These are phyloP conservation scores for Clonostachys rhizophaga DNA, from an alignment of 2,329 filamentous ascomycete genomes.

Conservation along the genomic window DNA sequence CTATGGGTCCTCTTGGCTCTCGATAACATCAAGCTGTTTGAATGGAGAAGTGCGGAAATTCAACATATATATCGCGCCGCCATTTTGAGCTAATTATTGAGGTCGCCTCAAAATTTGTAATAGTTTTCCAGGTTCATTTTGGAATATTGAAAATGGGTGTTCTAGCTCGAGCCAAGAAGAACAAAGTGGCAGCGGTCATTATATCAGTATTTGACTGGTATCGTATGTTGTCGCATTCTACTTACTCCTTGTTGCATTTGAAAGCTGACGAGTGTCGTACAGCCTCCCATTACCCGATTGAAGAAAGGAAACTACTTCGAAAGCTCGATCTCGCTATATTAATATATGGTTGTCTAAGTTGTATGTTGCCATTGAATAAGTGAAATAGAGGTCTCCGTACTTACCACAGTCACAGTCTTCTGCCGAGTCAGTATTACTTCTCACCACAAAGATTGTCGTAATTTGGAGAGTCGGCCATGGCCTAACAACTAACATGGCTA, in stretches of 20 bases:
- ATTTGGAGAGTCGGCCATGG: background rate
- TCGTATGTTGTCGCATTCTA: constrained; percentile 7
- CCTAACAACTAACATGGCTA: background rate
- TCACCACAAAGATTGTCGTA: background rate
- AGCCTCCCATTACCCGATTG: constrained; percentile 15
- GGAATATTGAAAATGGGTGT: constrained; percentile 2
- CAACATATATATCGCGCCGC: too few relatives aligned
- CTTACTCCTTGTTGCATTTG: background rate
- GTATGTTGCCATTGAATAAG: constrained; percentile 6
- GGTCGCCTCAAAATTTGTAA: too few relatives aligned
- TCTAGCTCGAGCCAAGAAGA: constrained; percentile 8
- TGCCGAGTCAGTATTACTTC: constrained; percentile 3
- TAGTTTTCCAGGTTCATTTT: too few relatives aligned
- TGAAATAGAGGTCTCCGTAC: background rate
- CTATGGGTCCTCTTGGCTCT: too few relatives aligned
- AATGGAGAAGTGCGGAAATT: too few relatives aligned
- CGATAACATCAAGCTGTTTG: too few relatives aligned
- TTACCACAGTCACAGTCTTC: constrained; percentile 2
- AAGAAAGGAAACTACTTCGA: constrained; percentile 14
- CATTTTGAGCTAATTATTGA: too few relatives aligned
- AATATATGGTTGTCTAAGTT: constrained; percentile 13
- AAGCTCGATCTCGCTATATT: constrained; percentile 17
- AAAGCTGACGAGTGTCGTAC: background rate
- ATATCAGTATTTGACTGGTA: constrained; percentile 20
- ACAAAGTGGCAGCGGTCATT: constrained; percentile 13